A percentile compares a stretch with the other conserved stretches of the same genome.
Evolutionary conservation across 345 rosid genomes (phyloP).

Genomic region (Moricandia moricandioides): DNA sequence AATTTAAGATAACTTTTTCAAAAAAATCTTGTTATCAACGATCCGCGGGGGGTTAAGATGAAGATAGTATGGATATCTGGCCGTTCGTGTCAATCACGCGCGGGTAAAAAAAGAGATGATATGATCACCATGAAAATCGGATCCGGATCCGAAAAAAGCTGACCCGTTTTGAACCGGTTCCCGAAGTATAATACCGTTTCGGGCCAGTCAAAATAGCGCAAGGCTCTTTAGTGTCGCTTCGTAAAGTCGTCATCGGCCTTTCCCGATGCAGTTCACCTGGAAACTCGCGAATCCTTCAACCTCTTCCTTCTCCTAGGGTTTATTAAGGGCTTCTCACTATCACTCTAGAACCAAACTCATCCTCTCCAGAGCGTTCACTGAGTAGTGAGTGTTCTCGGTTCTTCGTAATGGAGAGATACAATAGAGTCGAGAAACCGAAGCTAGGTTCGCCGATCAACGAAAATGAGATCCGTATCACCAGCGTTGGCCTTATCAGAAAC

Average conservation of each 20-base stretch:
- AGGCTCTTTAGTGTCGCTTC: slow-evolving; percentile 19
- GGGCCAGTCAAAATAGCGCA: slow-evolving; percentile 18
- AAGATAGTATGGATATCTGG: not conserved
- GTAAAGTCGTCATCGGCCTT: slow-evolving; percentile 6
- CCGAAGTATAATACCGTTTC: not conserved
- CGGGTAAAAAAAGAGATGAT: not conserved
- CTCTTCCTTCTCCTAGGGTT: slow-evolving; percentile 36
- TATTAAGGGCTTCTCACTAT: slow-evolving; percentile 43
- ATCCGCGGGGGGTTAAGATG: not conserved
- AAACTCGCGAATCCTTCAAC: not conserved
- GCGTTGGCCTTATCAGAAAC: slow-evolving; percentile 76
- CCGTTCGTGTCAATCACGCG: slow-evolving; percentile 19
- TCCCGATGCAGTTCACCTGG: slow-evolving; percentile 21
- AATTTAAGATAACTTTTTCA: too few relatives aligned
- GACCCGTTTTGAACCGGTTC: slow-evolving; percentile 34
- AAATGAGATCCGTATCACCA: slow-evolving; percentile 94
- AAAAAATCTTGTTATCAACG: not conserved
- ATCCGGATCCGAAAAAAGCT: slow-evolving; percentile 36
- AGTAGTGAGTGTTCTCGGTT: slow-evolving; percentile 27
- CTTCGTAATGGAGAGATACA: slow-evolving; percentile 72
- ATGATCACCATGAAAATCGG: slow-evolving; percentile 1
- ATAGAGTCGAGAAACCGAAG: slow-evolving; percentile 75
- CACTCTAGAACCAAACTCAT: not conserved
- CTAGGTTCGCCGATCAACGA: slow-evolving; percentile 68
- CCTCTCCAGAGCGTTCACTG: slow-evolving; percentile 8